Base-by-base conservation (phyloP, 148 eudicot genomes). In the Beta vulgaris region DNA sequence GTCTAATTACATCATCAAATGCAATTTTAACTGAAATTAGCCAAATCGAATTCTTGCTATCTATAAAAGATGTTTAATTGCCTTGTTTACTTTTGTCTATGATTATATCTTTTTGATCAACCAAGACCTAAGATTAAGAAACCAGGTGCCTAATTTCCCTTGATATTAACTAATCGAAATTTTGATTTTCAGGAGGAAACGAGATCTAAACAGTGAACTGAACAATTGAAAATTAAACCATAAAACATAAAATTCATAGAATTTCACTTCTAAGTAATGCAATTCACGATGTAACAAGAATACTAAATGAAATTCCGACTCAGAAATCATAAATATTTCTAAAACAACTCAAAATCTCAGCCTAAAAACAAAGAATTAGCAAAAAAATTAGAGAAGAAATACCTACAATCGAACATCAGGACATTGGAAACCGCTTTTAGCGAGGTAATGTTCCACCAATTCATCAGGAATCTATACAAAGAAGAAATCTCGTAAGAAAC, bases 361-460 rank as follows among this genome's bases (percentile, higher is more conserved):
- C 68, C 34, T 18, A 31, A 48, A 57, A 68, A 61, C 14, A 7
- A 37, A 59, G 58, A 54, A 25, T 11, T 14, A 71, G 14, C 11
- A 35, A 42, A 0, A 51, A 36, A 23, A 67, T 21, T 3, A 31
- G 34, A 39, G 23, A 11, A 46, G 48, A 1, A 55, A 19, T 78
- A 83, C 86, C 74, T 79, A 92, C 96, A 94, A 73, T 85, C 98
- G 86, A 64, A 89, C 82, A 81, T 94, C 98, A 21, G 98, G 98
- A 73, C 91, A 90, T 7, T 94, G 93, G 46, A 94, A 94, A 40
- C 98, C 98, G 69, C 91, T 86, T 71, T 90, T 94, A 7, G 86
- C 96, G 68, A 94, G 86, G 83, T 91, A 94, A 85, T 94, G 97
- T 76, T 94, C 97, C 55, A 90, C 97, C 84, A 94, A 82, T 81